A percentile compares a stretch with the other conserved stretches of the same genome.
phyloP scores from a whole-genome alignment of 164 flowering plant genomes.

The Malania oleifera region DNA sequence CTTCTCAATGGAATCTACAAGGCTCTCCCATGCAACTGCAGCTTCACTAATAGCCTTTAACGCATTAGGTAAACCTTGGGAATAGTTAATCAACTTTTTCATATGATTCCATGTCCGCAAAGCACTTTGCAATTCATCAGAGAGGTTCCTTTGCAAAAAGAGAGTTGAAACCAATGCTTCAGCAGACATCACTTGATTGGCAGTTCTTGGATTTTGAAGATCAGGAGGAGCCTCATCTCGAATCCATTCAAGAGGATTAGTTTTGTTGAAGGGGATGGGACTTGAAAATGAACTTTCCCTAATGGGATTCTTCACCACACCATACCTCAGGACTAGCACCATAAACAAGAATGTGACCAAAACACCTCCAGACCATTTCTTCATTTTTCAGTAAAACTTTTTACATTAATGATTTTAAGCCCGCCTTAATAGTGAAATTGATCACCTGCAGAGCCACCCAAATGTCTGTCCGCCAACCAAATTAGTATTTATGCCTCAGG shows the following conservation, averaged over 20 bases:
- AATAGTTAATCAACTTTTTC: conserved; percentile 44
- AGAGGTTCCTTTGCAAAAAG: conserved; percentile 50
- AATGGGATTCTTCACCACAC: conserved; percentile 43
- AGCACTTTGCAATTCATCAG: conserved; percentile 48
- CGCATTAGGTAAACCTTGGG: conserved; percentile 69
- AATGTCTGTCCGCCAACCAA: no score
- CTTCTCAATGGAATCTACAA: conserved; percentile 56
- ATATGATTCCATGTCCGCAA: conserved; percentile 72
- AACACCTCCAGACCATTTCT: conserved; percentile 74
- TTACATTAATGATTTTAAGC: conserved; percentile 5
- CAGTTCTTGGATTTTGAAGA: conserved; percentile 40
- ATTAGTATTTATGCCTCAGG: no score
- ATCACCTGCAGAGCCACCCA: no score
- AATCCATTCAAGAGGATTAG: conserved; percentile 72
- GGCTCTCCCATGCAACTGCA: conserved; percentile 72
- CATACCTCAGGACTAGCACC: conserved; percentile 67
- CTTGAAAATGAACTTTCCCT: conserved; percentile 34
- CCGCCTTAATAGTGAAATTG: no score
- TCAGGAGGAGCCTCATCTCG: conserved; percentile 31
- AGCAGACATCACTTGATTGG: conserved; percentile 46
- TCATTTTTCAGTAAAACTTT: conserved; percentile 36
- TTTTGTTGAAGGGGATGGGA: conserved; percentile 34
- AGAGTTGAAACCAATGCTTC: conserved; percentile 45
- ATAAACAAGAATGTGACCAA: conserved; percentile 54
- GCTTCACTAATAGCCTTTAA: conserved; percentile 86